Conservation (phyloP, 2,329 filamentous ascomycete genomes). For the Cephalotrichum gorgonifer region DNA sequence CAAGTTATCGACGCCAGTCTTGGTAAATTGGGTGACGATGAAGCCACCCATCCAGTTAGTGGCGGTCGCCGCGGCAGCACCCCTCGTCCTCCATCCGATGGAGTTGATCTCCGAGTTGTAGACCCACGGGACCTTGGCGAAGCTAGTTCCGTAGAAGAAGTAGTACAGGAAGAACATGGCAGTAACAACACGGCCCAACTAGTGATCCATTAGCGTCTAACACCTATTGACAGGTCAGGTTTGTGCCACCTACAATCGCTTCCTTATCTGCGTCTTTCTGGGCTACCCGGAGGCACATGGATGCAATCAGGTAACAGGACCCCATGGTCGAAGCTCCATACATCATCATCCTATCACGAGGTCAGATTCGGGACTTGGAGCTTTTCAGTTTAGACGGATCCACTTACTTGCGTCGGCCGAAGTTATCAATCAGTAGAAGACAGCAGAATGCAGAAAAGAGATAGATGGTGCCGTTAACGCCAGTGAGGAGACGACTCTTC, state of each 20-base stretch:
- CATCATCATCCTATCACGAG: conserved; percentile 23
- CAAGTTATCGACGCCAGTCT: conserved; percentile 27
- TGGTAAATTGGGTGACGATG: conserved; percentile 32
- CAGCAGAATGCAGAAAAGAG: conserved; percentile 23
- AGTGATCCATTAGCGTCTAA: no score
- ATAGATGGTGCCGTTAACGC: conserved; percentile 34
- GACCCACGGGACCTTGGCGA: conserved; percentile 28
- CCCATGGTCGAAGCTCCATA: conserved; percentile 23
- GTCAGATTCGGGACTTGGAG: neutral
- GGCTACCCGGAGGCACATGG: conserved; percentile 20
- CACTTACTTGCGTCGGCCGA: conserved; percentile 26
- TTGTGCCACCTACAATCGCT: conserved; percentile 11
- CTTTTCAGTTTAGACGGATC: neutral
- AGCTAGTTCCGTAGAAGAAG: conserved; percentile 28
- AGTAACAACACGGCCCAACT: conserved; percentile 26
- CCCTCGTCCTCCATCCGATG: conserved; percentile 27
- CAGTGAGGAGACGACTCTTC: conserved; percentile 43
- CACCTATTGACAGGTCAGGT: conserved; percentile 2
- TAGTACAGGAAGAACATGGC: conserved; percentile 33
- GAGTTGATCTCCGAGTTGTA: conserved; percentile 31
- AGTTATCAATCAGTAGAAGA: conserved; percentile 25
- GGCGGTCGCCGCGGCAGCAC: conserved; percentile 31
- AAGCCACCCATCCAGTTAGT: conserved; percentile 34
- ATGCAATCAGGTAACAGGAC: conserved; percentile 24
- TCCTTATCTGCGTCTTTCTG: conserved; percentile 17